Evolutionary conservation across 768 basidiomycete species (phyloP).

Genomic region (Russula sp.): DNA sequence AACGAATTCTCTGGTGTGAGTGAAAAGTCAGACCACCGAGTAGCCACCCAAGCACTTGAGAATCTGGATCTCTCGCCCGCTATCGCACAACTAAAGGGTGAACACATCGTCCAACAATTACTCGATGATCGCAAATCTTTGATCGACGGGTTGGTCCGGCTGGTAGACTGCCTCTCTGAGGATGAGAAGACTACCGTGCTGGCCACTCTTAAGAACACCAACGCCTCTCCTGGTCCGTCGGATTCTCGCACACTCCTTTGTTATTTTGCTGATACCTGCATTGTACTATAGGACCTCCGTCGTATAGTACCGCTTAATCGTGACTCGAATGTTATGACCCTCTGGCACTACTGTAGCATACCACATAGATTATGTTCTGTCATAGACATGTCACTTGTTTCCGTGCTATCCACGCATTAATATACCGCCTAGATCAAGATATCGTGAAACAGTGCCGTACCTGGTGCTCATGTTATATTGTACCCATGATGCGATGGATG

Average conservation of each 20-base stretch:
- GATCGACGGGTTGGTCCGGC: slow-evolving; percentile 61
- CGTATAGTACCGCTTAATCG: slow-evolving; percentile 27
- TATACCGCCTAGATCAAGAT: no score
- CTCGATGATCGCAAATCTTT: slow-evolving; percentile 72
- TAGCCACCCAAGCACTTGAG: slow-evolving; percentile 60
- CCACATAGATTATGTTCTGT: slow-evolving; percentile 5
- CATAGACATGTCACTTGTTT: not conserved
- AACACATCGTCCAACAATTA: slow-evolving; percentile 59
- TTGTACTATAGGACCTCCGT: slow-evolving; percentile 33
- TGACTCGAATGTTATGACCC: not conserved
- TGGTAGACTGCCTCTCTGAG: slow-evolving; percentile 63
- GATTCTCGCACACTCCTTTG: not conserved
- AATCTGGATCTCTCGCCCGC: slow-evolving; percentile 58
- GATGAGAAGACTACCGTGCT: slow-evolving; percentile 65
- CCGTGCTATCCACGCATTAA: no score
- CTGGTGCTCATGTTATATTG: no score
- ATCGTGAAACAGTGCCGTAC: no score
- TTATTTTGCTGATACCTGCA: slow-evolving; percentile 10
- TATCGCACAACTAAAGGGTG: slow-evolving; percentile 56
- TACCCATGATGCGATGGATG: no score
- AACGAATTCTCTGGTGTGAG: slow-evolving; percentile 52
- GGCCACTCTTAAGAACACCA: slow-evolving; percentile 49
- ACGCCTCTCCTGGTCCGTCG: slow-evolving; percentile 52
- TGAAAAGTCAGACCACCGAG: slow-evolving; percentile 45
- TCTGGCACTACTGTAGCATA: slow-evolving; percentile 7